A percentile compares a stretch with the other conserved stretches of the same genome.
Conservation (phyloP, 192 early-diverging fungal species). For the Backusella macrospora region DNA sequence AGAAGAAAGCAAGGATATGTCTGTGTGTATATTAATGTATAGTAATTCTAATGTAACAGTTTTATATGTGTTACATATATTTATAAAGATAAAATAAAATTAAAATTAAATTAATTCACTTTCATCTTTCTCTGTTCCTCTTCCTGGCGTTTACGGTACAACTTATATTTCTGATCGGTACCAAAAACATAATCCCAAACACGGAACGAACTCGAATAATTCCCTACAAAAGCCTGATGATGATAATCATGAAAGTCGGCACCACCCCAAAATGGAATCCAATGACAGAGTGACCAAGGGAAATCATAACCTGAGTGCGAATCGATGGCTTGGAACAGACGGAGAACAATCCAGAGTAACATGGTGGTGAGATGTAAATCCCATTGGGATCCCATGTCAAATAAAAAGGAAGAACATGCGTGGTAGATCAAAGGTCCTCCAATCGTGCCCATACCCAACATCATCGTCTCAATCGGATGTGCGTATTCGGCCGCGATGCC, state of each 20-base stretch:
- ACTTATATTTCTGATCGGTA: conserved; percentile 78
- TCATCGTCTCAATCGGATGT: conserved; percentile 81
- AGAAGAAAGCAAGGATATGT: too few relatives aligned
- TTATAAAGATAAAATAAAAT: too few relatives aligned
- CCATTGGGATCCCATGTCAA: conserved; percentile 41
- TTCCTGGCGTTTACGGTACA: conserved; percentile 49
- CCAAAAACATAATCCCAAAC: conserved; percentile 90
- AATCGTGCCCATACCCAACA: conserved; percentile 87
- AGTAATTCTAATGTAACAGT: too few relatives aligned
- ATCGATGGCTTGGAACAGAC: conserved; percentile 85
- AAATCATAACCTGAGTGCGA: conserved; percentile 96
- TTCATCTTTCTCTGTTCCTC: neutral
- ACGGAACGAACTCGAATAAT: conserved; percentile 83
- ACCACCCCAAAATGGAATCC: conserved; percentile 86
- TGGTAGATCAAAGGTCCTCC: conserved; percentile 67
- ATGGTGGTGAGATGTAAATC: conserved; percentile 85
- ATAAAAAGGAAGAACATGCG: neutral
- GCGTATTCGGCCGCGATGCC: conserved; percentile 87
- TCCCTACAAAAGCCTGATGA: conserved; percentile 79
- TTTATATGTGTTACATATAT: too few relatives aligned
- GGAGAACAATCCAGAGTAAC: conserved; percentile 79
- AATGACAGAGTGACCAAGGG: conserved; percentile 89
- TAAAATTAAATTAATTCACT: neutral
- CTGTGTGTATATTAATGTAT: too few relatives aligned
- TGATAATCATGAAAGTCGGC: conserved; percentile 95